Evolutionary conservation across 176 grass and related monocot genomes (phyloP), one percentile per base, ranked within the genome.

Genomic region (Phragmites australis): DNA sequence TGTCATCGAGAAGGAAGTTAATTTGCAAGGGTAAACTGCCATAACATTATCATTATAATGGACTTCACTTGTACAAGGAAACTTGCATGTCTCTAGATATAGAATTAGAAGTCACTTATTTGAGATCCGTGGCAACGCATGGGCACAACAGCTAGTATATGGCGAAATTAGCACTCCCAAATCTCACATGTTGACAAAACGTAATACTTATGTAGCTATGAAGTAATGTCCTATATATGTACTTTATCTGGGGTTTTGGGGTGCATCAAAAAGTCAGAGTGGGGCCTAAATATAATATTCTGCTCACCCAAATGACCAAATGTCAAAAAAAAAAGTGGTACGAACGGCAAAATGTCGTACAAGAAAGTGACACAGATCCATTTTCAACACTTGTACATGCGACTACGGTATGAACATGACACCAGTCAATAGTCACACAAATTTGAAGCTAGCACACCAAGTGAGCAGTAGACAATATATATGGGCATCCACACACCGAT

Each of bases 381-480:
- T 27, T 31, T 62, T 59, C 52, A 48, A 58, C 79, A 55, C 60
- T 55, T 19, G 47, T 23, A 29, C 14, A 37, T 37, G 5, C 2
- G 34, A 37, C 34, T 5, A 37, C 34, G 17, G 10, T 84, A 41
- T 84, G 82, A 78, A 77, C 74, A 11, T 60, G 54, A 6, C 27
- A 47, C 8, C 8, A 21, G 42, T 41, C 30, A 27, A 30, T 15
- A 15, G 42, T 49, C 23, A 22, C 42, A 44, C 40, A 46, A 19
- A 13, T 57, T 76, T 37, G 61, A 83, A 75, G 62, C 41, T 18
- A 19, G 37, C 32, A n/a, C 32, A 19, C 17, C 49, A 31, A 63
- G 29, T 67, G 34, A 16, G 30, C 29, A 73, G 32, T 10, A n/a
- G 31, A 11, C 29, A 25, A 32, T n/a, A n/a, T n/a, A 19, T 16